These are phyloP conservation scores for Puccinellia tenuiflora DNA, from an alignment of 176 grass and related monocot genomes.

Conservation along the genomic window DNA sequence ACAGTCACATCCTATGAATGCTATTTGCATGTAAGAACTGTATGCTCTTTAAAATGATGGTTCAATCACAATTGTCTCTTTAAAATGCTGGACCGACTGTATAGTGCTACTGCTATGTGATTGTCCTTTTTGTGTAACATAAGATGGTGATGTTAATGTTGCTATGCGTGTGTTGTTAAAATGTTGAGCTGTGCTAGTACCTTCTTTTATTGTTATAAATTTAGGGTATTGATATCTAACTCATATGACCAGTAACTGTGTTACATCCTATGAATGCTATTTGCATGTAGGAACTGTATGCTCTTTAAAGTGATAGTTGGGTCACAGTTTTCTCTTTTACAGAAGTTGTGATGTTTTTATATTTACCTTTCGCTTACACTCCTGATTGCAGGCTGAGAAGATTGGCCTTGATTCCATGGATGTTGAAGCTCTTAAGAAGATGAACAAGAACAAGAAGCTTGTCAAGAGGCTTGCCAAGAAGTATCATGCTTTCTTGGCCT, in stretches of 20 bases:
- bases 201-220: not conserved
- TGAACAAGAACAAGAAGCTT: conserved; percentile 91
- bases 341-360: not conserved
- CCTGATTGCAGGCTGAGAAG: not conserved
- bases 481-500: conserved; percentile 86
- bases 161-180: not conserved
- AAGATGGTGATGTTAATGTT: not conserved
- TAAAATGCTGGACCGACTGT: no score
- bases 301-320: not conserved
- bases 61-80: no score
- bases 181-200: not conserved
- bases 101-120: no score
- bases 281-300: not conserved
- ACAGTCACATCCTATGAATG: no score
- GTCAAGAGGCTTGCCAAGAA: conserved; percentile 87
- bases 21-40: no score
- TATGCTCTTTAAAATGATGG: no score
- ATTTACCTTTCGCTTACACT: not conserved
- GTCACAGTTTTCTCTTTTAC: not conserved
- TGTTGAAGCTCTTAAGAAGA: conserved; percentile 71
- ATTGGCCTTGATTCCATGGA: conserved; percentile 78
- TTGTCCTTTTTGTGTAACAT: no score
- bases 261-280: not conserved
- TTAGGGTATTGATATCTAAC: not conserved
- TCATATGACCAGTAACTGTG: not conserved